Evolutionary conservation across 768 basidiomycete genomes (phyloP).

Genomic region (Phaeolepiota aurea): DNA sequence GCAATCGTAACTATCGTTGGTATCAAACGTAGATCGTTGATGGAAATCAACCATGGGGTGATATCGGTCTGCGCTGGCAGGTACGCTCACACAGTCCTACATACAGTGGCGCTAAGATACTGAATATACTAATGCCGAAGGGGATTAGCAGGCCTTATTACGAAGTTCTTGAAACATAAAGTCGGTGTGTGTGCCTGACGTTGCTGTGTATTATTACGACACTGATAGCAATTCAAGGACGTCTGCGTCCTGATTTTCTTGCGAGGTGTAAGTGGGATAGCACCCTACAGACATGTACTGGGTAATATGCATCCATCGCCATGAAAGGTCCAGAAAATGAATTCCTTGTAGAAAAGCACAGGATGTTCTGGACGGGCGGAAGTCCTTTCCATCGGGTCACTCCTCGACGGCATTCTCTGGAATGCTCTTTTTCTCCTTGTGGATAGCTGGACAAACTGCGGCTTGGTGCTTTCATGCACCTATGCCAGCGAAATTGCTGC

Average conservation of each 20-base stretch:
- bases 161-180: conserved; percentile 45
- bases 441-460: conserved; percentile 56
- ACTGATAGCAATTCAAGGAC: conserved; percentile 19
- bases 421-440: conserved; percentile 55
- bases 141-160: conserved; percentile 38
- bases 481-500: conserved; percentile 22
- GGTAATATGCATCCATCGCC: too few relatives aligned
- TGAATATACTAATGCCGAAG: too few relatives aligned
- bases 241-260: conserved; percentile 62
- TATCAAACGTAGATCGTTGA: conserved; percentile 30
- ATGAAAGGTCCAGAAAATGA: too few relatives aligned
- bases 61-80: conserved; percentile 38
- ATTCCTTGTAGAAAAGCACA: conserved; percentile 23
- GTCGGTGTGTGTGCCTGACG: conserved; percentile 30
- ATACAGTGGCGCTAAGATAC: too few relatives aligned
- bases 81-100: conserved; percentile 15
- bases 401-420: conserved; percentile 60
- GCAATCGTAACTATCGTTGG: conserved; percentile 28
- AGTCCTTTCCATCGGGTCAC: conserved; percentile 66
- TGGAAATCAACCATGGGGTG: conserved; percentile 50
- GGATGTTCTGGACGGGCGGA: conserved; percentile 38
- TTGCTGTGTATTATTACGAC: neutral
- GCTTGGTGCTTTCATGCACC: conserved; percentile 44
- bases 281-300: conserved; percentile 38
- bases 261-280: conserved; percentile 56